phyloP scores from a whole-genome alignment of 768 basidiomycete genomes.

The Cyathus striatus region DNA sequence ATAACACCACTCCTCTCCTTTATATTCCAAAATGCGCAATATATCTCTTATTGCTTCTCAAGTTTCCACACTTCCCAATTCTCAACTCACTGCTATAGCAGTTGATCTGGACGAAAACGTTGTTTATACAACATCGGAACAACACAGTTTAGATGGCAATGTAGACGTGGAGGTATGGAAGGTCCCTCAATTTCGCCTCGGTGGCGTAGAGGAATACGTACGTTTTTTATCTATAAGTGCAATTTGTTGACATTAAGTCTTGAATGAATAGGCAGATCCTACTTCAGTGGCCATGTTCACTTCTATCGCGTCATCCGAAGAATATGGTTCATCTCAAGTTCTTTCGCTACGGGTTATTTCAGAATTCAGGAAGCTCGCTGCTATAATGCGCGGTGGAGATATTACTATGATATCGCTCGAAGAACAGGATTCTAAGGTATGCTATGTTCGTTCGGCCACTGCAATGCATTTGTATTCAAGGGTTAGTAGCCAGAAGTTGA shows the following conservation, averaged over 20 bases:
- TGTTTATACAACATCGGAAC: conserved; percentile 55
- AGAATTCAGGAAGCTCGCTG: conserved; percentile 61
- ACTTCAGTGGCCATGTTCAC: conserved; percentile 31
- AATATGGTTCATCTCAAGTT: conserved; percentile 33
- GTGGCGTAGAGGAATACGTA: conserved; percentile 11
- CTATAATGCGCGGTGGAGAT: conserved; percentile 76
- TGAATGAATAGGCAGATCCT: conserved; percentile 17
- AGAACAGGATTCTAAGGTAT: conserved; percentile 40
- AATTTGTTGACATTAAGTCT: too few species aligned
- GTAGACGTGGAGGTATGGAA: conserved; percentile 60
- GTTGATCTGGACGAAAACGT: conserved; percentile 63
- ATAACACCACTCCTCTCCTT: neutral
- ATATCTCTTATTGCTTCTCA: conserved; percentile 36
- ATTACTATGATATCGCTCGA: conserved; percentile 65
- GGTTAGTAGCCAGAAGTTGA: conserved; percentile 67
- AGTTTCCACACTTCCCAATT: conserved; percentile 17
- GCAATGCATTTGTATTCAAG: conserved; percentile 6
- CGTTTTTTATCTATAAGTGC: too few species aligned
- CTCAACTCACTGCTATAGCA: conserved; percentile 40
- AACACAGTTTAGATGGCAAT: conserved; percentile 36
- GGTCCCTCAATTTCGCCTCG: conserved; percentile 17
- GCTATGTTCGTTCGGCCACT: conserved; percentile 12
- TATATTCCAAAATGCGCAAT: conserved; percentile 44
- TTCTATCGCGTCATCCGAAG: conserved; percentile 20
- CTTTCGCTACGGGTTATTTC: conserved; percentile 65